phyloP scores from a whole-genome alignment of 2,329 filamentous ascomycete species.

The Aspergillus pseudoterreus region DNA sequence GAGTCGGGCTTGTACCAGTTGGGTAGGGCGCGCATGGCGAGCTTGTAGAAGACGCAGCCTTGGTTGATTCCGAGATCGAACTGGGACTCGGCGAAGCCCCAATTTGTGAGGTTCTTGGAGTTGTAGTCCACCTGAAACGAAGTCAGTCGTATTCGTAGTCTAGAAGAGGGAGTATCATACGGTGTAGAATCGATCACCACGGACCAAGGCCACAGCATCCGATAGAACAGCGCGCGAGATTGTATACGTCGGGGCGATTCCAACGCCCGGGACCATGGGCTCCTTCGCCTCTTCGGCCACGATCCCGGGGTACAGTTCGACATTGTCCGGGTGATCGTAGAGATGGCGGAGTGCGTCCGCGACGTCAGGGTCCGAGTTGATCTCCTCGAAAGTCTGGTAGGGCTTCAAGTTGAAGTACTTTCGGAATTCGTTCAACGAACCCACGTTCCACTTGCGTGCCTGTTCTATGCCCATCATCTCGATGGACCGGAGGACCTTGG shows the following conservation, averaged over 20 bases:
- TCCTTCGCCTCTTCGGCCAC: slow-evolving; percentile 72
- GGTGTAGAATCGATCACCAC: slow-evolving; percentile 76
- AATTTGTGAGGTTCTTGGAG: slow-evolving; percentile 72
- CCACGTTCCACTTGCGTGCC: slow-evolving; percentile 71
- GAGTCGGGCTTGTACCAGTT: slow-evolving; percentile 74
- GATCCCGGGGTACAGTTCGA: slow-evolving; percentile 76
- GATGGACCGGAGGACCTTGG: slow-evolving; percentile 67
- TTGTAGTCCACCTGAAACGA: slow-evolving; percentile 58
- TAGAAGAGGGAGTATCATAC: slow-evolving; percentile 10
- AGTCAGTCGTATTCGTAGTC: slow-evolving; percentile 11
- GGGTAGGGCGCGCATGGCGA: slow-evolving; percentile 75
- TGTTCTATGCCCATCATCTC: slow-evolving; percentile 80
- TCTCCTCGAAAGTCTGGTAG: slow-evolving; percentile 75
- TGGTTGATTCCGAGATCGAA: slow-evolving; percentile 73
- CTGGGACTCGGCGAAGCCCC: slow-evolving; percentile 73
- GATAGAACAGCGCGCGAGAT: slow-evolving; percentile 73
- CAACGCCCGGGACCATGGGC: slow-evolving; percentile 70
- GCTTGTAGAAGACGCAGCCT: slow-evolving; percentile 80
- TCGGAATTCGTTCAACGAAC: slow-evolving; percentile 79
- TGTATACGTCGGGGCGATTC: slow-evolving; percentile 72
- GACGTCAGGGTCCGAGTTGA: slow-evolving; percentile 72
- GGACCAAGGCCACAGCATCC: slow-evolving; percentile 73
- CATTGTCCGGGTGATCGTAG: slow-evolving; percentile 68
- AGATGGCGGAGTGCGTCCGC: slow-evolving; percentile 63
- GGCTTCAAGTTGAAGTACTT: slow-evolving; percentile 75